phyloP scores from a whole-genome alignment of 768 basidiomycete species.

The Boletus sp. region DNA sequence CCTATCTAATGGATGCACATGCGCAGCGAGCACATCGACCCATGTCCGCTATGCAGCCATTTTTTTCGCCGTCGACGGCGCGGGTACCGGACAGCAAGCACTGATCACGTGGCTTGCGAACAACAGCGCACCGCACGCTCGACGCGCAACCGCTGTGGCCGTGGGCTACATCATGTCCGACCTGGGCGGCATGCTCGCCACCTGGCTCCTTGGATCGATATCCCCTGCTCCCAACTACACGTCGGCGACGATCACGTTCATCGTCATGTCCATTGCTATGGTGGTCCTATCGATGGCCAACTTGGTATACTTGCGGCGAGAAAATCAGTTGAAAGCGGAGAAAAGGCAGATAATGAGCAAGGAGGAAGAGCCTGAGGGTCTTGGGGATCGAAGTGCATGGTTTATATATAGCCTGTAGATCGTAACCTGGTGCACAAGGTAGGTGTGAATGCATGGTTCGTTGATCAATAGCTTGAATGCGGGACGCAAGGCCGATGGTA shows the following conservation, averaged over 20 bases:
- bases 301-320: constrained; percentile 37
- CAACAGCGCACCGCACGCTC: constrained; percentile 55
- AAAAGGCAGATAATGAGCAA: constrained; percentile 33
- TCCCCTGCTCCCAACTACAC: constrained; percentile 52
- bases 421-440: no score
- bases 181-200: constrained; percentile 56
- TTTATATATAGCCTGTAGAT: constrained; percentile 48
- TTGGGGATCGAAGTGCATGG: constrained; percentile 58
- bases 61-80: constrained; percentile 53
- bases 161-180: constrained; percentile 57
- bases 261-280: constrained; percentile 41
- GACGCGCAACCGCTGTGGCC: constrained; percentile 59
- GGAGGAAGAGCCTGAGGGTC: constrained; percentile 38
- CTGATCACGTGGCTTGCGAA: constrained; percentile 62
- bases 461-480: no score
- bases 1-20: not conserved
- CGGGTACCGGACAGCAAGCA: constrained; percentile 44
- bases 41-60: constrained; percentile 53
- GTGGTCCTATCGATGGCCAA: constrained; percentile 39
- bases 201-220: constrained; percentile 55
- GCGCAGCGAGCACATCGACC: constrained; percentile 28
- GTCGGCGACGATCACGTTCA: constrained; percentile 40
- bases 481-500: no score
- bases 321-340: constrained; percentile 47
- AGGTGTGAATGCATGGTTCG: no score